Base-by-base conservation (phyloP, 148 eudicot genomes). In the Limonium bicolor region DNA sequence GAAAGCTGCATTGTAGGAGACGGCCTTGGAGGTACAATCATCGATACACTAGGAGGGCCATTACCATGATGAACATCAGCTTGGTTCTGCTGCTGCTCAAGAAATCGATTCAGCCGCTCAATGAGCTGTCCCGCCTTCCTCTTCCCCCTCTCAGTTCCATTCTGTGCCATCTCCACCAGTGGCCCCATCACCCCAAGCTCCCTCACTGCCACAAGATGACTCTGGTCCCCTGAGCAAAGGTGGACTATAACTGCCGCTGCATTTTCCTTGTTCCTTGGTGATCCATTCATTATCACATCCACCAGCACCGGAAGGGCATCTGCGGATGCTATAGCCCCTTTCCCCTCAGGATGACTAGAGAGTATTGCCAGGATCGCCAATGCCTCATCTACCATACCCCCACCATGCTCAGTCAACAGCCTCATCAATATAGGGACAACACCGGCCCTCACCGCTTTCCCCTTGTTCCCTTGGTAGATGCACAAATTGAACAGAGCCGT, bases 381-480 rank as follows among this genome's bases (percentile, higher is more conserved):
- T 0, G 93, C 79, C 67, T 84, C 97, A 13, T 90, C 97, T 55
- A 77, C 76, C 97, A 90, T 90, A 27, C 63, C 67, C 35, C 85
- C 82, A 52, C 75, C 80, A 21, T 73, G 72, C 50, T 90, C 87
- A 0, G 84, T 84, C 14, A 84, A 62, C n/a, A 90, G 70, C 39
- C 58, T 55, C 85, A 90, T 73, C 39, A 90, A 59, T 10, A 76
- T 73, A 17, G 93, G 82, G 2, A 90, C 66, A 9, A 90, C 74
- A 18, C 95, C 84, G 3, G 97, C 84, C 68, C 97, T 68, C 27
- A 90, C 74, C 6, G 93, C 95, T 58, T 73, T 77, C 22, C 95
- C 95, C 49, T 84, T 90, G 62, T 90, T 90, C 8, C 94, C 96
- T 62, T 83, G 97, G 73, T 63, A 83, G 41, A 83, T 88, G 64